phyloP scores from a whole-genome alignment of 371 early-diverging fungal genomes.

The Circinella umbellata region DNA sequence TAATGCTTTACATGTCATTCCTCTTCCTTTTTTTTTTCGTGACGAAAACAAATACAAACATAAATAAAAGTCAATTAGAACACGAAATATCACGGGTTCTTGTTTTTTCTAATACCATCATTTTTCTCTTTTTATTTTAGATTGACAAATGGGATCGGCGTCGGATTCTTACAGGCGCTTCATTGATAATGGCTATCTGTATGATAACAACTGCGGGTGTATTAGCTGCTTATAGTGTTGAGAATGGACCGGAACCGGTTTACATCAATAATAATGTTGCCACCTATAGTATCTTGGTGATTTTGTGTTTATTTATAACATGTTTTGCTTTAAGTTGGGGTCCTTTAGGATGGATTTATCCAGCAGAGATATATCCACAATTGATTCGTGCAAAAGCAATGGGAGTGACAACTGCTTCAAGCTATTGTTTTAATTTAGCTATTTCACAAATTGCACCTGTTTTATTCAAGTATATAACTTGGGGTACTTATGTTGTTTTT shows the following conservation, averaged over 20 bases:
- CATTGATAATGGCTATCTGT: constrained; percentile 27
- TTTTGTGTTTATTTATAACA: constrained; percentile 68
- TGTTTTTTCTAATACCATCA: no score
- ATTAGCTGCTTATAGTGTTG: constrained; percentile 29
- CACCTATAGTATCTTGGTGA: constrained; percentile 54
- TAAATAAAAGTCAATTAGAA: neutral
- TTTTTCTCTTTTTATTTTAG: constrained; percentile 14
- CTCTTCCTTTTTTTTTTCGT: neutral
- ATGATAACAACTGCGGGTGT: constrained; percentile 33
- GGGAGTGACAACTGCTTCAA: constrained; percentile 81
- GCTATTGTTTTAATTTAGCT: constrained; percentile 77
- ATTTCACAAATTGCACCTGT: constrained; percentile 65
- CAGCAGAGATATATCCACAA: constrained; percentile 85
- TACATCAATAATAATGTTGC: constrained; percentile 33
- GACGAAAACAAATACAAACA: neutral
- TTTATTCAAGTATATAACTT: constrained; percentile 60
- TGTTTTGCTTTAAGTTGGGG: constrained; percentile 73
- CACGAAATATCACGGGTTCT: no score
- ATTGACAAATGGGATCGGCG: constrained; percentile 34
- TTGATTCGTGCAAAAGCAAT: constrained; percentile 79
- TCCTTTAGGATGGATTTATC: constrained; percentile 91
- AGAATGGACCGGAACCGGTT: constrained; percentile 10
- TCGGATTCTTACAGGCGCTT: constrained; percentile 22
- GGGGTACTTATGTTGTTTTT: constrained; percentile 68
- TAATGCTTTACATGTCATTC: neutral